These are phyloP conservation scores for Penicillium mononematosum DNA, from an alignment of 495 filamentous ascomycete species.

Conservation along the genomic window DNA sequence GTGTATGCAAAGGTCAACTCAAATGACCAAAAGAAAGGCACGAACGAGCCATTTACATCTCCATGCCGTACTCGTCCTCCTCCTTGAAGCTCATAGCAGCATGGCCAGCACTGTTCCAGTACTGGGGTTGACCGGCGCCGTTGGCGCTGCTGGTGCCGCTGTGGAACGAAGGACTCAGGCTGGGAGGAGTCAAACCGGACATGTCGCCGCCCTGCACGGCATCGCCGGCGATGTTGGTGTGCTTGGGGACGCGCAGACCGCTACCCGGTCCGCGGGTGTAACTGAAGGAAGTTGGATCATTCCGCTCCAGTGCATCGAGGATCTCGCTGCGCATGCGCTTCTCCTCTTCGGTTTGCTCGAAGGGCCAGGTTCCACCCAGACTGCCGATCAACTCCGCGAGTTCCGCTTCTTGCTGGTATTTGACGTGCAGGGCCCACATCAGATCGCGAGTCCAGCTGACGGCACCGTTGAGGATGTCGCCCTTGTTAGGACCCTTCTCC, in stretches of 20 bases:
- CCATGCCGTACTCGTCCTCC: constrained; percentile 87
- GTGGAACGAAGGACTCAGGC: constrained; percentile 70
- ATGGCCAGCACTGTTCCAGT: constrained; percentile 67
- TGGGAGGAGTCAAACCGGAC: constrained; percentile 52
- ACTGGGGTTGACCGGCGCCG: constrained; percentile 56
- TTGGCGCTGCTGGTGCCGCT: constrained; percentile 56
- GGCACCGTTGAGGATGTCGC: constrained; percentile 94
- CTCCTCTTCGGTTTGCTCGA: constrained; percentile 87
- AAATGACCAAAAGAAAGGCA: constrained; percentile 14
- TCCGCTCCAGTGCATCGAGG: constrained; percentile 76
- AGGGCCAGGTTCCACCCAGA: constrained; percentile 71
- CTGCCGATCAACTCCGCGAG: constrained; percentile 69
- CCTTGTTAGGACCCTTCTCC: constrained; percentile 98
- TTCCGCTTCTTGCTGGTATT: constrained; percentile 84
- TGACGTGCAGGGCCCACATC: constrained; percentile 91
- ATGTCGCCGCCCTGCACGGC: constrained; percentile 51
- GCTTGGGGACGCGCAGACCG: constrained; percentile 85
- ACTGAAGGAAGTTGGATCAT: constrained; percentile 64
- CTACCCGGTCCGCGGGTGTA: constrained; percentile 84
- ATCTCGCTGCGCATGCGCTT: constrained; percentile 92
- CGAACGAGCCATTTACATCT: constrained; percentile 49
- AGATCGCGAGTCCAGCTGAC: constrained; percentile 96
- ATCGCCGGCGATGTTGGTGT: constrained; percentile 88
- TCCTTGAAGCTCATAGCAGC: constrained; percentile 81
- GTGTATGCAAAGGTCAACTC: constrained; percentile 43